phyloP scores from a whole-genome alignment of 2,329 filamentous ascomycete genomes.

The Ophiocordyceps robertsii region DNA sequence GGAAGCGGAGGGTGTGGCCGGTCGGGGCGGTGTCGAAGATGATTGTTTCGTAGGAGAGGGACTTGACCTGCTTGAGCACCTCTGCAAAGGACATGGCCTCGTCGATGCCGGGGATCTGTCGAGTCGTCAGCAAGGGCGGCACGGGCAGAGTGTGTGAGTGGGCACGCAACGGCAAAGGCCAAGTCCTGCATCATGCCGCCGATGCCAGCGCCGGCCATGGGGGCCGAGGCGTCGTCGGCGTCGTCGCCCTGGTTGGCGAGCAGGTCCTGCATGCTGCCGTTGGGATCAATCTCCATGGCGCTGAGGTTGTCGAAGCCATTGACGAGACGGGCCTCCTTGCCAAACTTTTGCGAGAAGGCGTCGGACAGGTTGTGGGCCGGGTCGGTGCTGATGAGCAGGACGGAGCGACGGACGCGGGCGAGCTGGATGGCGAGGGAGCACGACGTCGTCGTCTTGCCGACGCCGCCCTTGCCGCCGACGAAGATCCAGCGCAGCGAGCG shows the following conservation, averaged over 20 bases:
- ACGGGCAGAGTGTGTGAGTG: no score
- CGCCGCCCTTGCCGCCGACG: constrained; percentile 94
- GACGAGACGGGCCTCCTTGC: constrained; percentile 89
- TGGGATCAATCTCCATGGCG: constrained; percentile 98
- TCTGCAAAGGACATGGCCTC: constrained; percentile 99
- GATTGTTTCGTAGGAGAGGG: constrained; percentile 95
- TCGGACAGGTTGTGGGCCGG: constrained; percentile 96
- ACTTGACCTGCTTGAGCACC: constrained; percentile 98
- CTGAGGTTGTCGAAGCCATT: constrained; percentile 88
- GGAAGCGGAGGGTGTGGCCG: constrained; percentile 93
- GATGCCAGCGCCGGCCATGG: constrained; percentile 53
- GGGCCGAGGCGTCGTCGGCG: constrained; percentile 50
- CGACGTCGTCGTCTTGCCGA: constrained; percentile 98
- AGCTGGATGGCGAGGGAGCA: constrained; percentile 98
- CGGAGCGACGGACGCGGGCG: constrained; percentile 84
- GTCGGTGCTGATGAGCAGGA: constrained; percentile 95
- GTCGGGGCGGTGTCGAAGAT: constrained; percentile 98
- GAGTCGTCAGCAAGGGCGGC: background rate
- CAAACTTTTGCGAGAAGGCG: constrained; percentile 97
- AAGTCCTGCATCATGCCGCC: constrained; percentile 98
- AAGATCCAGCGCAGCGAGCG: constrained; percentile 97
- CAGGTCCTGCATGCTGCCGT: constrained; percentile 92
- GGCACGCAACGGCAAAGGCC: constrained; percentile 91
- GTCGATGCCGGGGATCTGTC: constrained; percentile 92
- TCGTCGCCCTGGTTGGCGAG: constrained; percentile 66